Evolutionary conservation across 345 rosid genomes (phyloP), one percentile per base, ranked within the genome.

Genomic region (Eucalyptus pauciflora): DNA sequence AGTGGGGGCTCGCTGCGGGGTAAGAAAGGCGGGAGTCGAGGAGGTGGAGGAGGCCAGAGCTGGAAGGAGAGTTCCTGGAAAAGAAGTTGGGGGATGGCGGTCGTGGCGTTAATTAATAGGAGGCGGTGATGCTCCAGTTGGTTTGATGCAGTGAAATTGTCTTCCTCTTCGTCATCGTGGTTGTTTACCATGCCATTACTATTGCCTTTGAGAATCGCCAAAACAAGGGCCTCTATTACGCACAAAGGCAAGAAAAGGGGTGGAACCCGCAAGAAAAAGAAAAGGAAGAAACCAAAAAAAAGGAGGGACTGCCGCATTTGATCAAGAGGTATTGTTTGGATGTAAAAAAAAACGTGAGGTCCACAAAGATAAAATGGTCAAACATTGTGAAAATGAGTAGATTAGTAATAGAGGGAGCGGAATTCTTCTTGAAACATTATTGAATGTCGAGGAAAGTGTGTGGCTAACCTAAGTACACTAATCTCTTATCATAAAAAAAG

Each of bases 61-160:
- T 97, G 93, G 95, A 96, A 96, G 52, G 99, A 95, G 88, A 97
- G 92, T 87, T 98, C 98, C 87, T 93, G 94, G 5, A 94, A 94
- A 15, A 94, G 95, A 64, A 96, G 95, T 67, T 95, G 96, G 46
- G 96, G 91, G 43, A 94, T 94, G 29, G 62, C 62, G 3, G 94
- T 80, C 86, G 96, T 92, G 87, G 98, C 92, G 33, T 91, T 81
- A 89, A 93, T 88, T 11, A 97, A 97, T 48, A 50, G 88, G 91
- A 95, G 85, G 90, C 86, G 89, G 89, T 96, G 95, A 11, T 88
- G 88, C 87, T 96, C 91, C 14, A 91, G 13, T 80, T 92, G 89
- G 86, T 89, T 25, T 27, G 31, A 60, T 27, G 67, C n/a, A 1
- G 31, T 13, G n/a, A 27, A 24, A 27, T 60, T 60, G 67, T 60